A percentile compares a stretch with the other conserved stretches of the same genome.
Conservation (phyloP, 345 rosid genomes). For the Sonneratia alba region DNA sequence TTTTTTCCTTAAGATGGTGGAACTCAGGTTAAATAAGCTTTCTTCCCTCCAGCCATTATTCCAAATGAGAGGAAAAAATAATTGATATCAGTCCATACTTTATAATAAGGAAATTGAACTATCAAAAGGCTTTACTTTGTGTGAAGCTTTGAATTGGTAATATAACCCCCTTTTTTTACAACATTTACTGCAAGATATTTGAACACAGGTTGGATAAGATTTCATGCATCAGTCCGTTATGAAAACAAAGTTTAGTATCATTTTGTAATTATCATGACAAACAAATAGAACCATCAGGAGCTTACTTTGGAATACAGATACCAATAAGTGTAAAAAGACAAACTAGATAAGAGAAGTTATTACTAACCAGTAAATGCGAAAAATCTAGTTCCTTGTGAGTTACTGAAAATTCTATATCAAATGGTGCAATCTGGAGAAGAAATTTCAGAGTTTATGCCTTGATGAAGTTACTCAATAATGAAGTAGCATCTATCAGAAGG, state of each 20-base stretch:
- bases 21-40: too few species aligned
- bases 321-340: neutral
- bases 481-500: slow-evolving; percentile 11
- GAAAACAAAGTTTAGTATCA: neutral
- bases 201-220: neutral
- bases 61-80: too few species aligned
- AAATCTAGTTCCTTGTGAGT: slow-evolving; percentile 98
- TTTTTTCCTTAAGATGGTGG: neutral
- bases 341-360: slow-evolving; percentile 3
- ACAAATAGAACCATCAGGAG: neutral
- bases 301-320: neutral
- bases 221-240: neutral
- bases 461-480: neutral
- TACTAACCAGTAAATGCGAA: slow-evolving; percentile 93
- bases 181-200: neutral
- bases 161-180: too few species aligned
- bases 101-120: neutral
- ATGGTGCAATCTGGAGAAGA: slow-evolving; percentile 72
- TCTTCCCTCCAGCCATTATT: neutral
- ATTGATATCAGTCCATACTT: too few species aligned
- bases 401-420: slow-evolving; percentile 92
- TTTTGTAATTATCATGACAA: neutral
- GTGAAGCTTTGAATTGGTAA: too few species aligned
- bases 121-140: neutral
- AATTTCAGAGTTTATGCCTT: slow-evolving; percentile 8